A percentile compares a stretch with the other conserved stretches of the same genome.
phyloP scores from a whole-genome alignment of 805 yeast genomes.

The Allodekkera sacchari region DNA sequence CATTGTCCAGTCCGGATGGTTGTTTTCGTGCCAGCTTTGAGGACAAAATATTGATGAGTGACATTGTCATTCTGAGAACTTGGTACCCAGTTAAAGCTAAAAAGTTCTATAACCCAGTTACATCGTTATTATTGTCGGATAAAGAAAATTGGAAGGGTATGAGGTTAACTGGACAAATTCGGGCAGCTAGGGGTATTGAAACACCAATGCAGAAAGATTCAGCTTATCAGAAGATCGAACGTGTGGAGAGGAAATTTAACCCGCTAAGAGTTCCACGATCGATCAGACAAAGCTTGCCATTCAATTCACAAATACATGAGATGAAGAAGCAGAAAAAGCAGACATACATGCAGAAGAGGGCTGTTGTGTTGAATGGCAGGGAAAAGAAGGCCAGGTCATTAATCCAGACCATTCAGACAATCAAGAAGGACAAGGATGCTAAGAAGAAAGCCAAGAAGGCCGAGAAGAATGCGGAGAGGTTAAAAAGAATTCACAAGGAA shows the following conservation, averaged over 20 bases:
- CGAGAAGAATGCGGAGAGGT: conserved; percentile 65
- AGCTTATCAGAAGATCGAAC: conserved; percentile 63
- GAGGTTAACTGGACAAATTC: conserved; percentile 89
- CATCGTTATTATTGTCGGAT: conserved; percentile 70
- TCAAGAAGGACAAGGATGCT: conserved; percentile 77
- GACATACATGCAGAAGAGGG: conserved; percentile 80
- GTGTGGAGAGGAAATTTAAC: conserved; percentile 78
- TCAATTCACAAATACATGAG: conserved; percentile 80
- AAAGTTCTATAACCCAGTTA: conserved; percentile 91
- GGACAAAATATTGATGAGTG: conserved; percentile 87
- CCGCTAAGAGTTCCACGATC: conserved; percentile 80
- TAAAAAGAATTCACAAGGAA: conserved; percentile 66
- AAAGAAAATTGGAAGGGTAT: conserved; percentile 93
- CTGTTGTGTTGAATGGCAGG: conserved; percentile 86
- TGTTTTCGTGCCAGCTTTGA: conserved; percentile 94
- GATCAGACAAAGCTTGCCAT: conserved; percentile 73
- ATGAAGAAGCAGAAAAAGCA: conserved; percentile 83
- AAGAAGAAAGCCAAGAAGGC: conserved; percentile 66
- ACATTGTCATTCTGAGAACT: conserved; percentile 80
- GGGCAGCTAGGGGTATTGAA: conserved; percentile 58
- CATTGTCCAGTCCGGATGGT: conserved; percentile 90
- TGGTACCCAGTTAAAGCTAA: conserved; percentile 95
- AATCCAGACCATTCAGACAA: conserved; percentile 78
- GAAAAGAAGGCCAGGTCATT: conserved; percentile 89
- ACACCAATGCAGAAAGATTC: conserved; percentile 51